Conservation (phyloP, 306 rosid genomes). For the Cucumis melo region DNA sequence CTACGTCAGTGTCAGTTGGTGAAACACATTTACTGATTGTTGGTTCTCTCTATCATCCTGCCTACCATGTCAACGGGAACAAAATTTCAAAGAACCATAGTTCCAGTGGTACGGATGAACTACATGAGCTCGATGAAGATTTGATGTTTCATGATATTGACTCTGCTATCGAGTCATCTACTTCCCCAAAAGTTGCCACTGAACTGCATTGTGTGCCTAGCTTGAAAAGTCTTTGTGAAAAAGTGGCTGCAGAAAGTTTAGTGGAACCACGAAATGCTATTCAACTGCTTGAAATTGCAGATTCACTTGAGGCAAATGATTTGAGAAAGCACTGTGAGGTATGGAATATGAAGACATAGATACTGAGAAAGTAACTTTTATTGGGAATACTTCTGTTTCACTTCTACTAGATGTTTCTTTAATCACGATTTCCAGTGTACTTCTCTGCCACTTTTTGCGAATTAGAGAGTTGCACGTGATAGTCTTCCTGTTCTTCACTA, state of each 20-base stretch:
- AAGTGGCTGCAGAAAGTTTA: conserved; percentile 66
- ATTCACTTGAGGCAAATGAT: conserved; percentile 67
- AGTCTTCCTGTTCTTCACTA: background rate
- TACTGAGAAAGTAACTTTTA: background rate
- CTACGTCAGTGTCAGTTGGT: conserved; percentile 79
- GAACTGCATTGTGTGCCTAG: conserved; percentile 42
- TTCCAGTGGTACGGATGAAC: conserved; percentile 25
- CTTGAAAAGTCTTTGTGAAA: conserved; percentile 80
- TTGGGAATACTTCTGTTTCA: background rate
- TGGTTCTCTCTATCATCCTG: conserved; percentile 75
- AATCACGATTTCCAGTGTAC: background rate
- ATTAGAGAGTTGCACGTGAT: background rate
- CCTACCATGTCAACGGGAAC: conserved; percentile 25
- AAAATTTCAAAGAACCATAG: conserved; percentile 27
- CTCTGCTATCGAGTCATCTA: conserved; percentile 16
- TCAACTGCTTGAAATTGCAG: conserved; percentile 81
- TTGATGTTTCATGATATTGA: conserved; percentile 46
- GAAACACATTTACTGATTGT: conserved; percentile 79
- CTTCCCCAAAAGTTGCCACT: conserved; percentile 20
- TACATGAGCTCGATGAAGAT: conserved; percentile 54
- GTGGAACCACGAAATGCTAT: conserved; percentile 95
- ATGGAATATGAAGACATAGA: conserved; percentile 4
- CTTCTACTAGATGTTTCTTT: background rate
- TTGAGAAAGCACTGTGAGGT: conserved; percentile 85
- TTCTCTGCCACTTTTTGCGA: background rate